Evolutionary conservation across 2,329 filamentous ascomycete genomes (phyloP).

Genomic region (Achaetomium macrosporum): DNA sequence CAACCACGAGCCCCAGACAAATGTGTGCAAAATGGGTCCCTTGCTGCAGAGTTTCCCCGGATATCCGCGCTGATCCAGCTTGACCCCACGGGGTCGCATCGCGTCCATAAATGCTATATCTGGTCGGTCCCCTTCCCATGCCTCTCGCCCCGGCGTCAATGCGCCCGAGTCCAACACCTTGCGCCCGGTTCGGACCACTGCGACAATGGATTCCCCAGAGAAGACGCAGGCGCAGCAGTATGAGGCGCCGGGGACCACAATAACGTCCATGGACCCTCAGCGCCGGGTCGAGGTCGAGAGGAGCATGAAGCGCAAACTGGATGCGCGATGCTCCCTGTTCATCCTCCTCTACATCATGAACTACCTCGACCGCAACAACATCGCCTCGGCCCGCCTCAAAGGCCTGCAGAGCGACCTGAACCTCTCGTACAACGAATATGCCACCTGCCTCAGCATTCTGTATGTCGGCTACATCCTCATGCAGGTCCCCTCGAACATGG

Average conservation of each 20-base stretch:
- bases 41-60: too few species aligned
- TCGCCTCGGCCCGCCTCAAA: constrained; percentile 59
- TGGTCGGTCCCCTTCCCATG: too few species aligned
- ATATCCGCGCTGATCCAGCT: too few species aligned
- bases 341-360: constrained; percentile 74
- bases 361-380: constrained; percentile 64
- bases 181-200: too few species aligned
- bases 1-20: too few species aligned
- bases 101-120: too few species aligned
- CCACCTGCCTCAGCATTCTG: constrained; percentile 57
- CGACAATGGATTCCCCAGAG: too few species aligned
- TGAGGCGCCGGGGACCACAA: background rate
- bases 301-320: constrained; percentile 63
- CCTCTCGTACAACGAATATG: constrained; percentile 53
- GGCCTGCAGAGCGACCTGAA: constrained; percentile 57
- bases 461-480: constrained; percentile 63
- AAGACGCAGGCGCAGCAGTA: too few species aligned
- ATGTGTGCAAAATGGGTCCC: too few species aligned
- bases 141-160: too few species aligned
- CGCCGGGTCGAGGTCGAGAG: constrained; percentile 55
- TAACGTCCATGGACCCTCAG: constrained; percentile 32
- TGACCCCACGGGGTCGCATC: too few species aligned
- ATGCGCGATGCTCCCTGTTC: constrained; percentile 60
- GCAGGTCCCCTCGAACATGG: constrained; percentile 55
- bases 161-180: too few species aligned